These are phyloP conservation scores for Chytriomyces confervae DNA, from an alignment of 192 early-diverging fungal species.

Conservation along the genomic window DNA sequence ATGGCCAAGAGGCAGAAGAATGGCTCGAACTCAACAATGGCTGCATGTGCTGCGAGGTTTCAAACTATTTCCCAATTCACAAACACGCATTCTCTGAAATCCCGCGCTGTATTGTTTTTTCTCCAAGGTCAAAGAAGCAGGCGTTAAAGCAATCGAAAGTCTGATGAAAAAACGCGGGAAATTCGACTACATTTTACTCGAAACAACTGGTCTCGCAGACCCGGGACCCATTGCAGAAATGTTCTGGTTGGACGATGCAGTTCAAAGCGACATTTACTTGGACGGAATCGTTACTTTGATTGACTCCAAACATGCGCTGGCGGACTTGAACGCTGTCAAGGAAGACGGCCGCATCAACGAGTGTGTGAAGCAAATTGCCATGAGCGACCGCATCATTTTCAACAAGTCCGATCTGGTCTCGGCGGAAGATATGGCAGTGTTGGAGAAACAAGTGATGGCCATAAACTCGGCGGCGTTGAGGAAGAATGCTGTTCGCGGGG, in stretches of 20 bases:
- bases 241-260: conserved; percentile 96
- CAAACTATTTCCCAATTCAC: background rate
- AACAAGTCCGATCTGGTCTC: conserved; percentile 85
- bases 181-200: conserved; percentile 95
- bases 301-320: conserved; percentile 40
- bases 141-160: conserved; percentile 91
- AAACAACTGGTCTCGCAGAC: conserved; percentile 84
- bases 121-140: conserved; percentile 78
- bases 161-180: conserved; percentile 89
- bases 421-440: background rate
- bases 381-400: conserved; percentile 86
- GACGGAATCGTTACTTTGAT: conserved; percentile 92
- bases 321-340: conserved; percentile 58
- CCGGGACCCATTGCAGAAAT: conserved; percentile 86
- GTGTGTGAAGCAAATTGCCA: conserved; percentile 80
- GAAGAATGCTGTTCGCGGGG: conserved; percentile 20
- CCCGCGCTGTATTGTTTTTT: background rate
- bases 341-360: conserved; percentile 74
- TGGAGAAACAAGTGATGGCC: conserved; percentile 22
- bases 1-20: conserved; percentile 87
- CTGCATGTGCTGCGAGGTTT: conserved; percentile 91
- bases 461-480: conserved; percentile 21
- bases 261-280: conserved; percentile 86
- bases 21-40: conserved; percentile 98
- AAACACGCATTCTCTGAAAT: no score